Conservation (phyloP, 148 eudicot genomes). For the Cornus controversa region DNA sequence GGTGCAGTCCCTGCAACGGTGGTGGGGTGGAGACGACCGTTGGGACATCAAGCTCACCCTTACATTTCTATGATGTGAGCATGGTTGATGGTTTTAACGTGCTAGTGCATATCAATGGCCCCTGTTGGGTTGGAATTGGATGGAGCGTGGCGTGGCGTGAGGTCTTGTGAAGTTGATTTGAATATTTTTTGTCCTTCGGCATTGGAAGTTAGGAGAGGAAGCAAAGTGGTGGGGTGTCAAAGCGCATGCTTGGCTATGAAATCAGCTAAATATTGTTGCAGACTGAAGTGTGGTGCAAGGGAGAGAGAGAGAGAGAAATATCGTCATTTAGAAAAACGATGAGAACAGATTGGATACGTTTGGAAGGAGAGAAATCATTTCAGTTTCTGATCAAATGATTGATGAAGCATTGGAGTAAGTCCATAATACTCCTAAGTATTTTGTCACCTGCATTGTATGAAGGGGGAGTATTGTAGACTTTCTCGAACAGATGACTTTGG, state of each 20-base stretch:
- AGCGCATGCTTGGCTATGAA: conserved; percentile 85
- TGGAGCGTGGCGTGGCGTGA: conserved; percentile 81
- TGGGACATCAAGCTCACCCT: conserved; percentile 65
- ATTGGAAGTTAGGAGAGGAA: conserved; percentile 54
- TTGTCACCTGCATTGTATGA: too few species aligned
- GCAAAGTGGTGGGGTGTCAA: conserved; percentile 71
- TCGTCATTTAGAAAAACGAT: too few species aligned
- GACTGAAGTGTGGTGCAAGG: too few species aligned
- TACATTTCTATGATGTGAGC: conserved; percentile 90
- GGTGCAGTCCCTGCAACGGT: conserved; percentile 83
- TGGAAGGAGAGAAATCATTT: too few species aligned
- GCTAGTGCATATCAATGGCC: conserved; percentile 72
- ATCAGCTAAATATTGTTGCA: conserved; percentile 73
- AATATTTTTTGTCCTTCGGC: conserved; percentile 79
- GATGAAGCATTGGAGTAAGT: too few species aligned
- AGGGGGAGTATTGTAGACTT: too few species aligned
- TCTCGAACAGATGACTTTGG: too few species aligned
- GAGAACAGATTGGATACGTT: too few species aligned
- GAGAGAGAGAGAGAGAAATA: too few species aligned
- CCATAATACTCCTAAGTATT: too few species aligned
- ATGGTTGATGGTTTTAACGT: conserved; percentile 89
- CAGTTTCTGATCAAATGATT: too few species aligned
- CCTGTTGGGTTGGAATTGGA: conserved; percentile 72
- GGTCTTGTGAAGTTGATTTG: conserved; percentile 65
- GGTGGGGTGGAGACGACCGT: conserved; percentile 88